phyloP scores from a whole-genome alignment of 805 yeast species.

The Sporopachydermia quercuum region DNA sequence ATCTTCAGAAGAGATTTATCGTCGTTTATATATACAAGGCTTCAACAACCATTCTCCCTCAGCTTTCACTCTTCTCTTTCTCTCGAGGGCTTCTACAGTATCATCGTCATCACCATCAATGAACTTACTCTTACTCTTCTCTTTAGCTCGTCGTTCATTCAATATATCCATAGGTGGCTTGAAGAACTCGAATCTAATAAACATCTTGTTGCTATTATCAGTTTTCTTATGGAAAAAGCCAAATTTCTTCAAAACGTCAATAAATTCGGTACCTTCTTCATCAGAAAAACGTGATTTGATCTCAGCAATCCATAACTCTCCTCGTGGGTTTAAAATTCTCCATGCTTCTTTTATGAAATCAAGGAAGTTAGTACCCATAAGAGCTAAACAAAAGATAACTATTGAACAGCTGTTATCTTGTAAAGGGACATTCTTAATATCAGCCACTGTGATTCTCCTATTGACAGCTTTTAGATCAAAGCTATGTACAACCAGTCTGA shows the following conservation, averaged over 20 bases:
- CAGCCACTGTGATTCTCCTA: constrained; percentile 90
- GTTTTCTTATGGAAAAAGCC: constrained; percentile 86
- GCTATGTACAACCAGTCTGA: constrained; percentile 58
- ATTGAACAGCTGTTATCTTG: constrained; percentile 65
- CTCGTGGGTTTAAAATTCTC: constrained; percentile 74
- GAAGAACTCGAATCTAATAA: constrained; percentile 85
- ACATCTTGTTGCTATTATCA: constrained; percentile 83
- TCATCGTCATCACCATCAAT: constrained; percentile 54
- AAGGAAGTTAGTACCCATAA: constrained; percentile 94
- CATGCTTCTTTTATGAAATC: constrained; percentile 87
- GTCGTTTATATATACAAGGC: constrained; percentile 90
- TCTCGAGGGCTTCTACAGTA: constrained; percentile 43
- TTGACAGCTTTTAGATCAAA: constrained; percentile 88
- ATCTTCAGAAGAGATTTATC: constrained; percentile 25
- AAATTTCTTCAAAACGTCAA: constrained; percentile 52
- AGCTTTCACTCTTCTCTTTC: constrained; percentile 36
- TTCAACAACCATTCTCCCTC: constrained; percentile 85
- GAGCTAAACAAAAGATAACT: constrained; percentile 85
- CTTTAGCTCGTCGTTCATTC: constrained; percentile 42
- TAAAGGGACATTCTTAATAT: constrained; percentile 80
- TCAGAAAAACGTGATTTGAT: constrained; percentile 85
- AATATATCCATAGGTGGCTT: constrained; percentile 64
- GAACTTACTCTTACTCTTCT: constrained; percentile 11
- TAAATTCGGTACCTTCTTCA: constrained; percentile 42
- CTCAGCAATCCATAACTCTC: constrained; percentile 96